phyloP scores from a whole-genome alignment of 2,329 filamentous ascomycete genomes.

The Sphaerostilbella broomeana region DNA sequence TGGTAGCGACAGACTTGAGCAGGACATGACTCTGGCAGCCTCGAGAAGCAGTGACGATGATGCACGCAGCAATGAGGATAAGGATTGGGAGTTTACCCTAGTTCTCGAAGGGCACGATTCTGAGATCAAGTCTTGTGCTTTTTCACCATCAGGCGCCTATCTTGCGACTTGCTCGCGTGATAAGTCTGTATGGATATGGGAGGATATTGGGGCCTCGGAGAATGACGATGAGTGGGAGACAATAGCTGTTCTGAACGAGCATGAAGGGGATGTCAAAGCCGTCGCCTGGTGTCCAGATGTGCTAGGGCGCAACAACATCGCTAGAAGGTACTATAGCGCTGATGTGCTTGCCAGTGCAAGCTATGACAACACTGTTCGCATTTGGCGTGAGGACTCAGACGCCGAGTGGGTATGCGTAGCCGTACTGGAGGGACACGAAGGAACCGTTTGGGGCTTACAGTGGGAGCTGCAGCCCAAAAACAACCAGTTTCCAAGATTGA shows the following conservation, averaged over 20 bases:
- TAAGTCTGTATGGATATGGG: slow-evolving; percentile 98
- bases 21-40: slow-evolving; percentile 31
- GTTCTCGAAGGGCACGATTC: slow-evolving; percentile 93
- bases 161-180: slow-evolving; percentile 88
- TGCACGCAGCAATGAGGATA: slow-evolving; percentile 48
- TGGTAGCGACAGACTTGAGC: slow-evolving; percentile 28
- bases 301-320: slow-evolving; percentile 35
- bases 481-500: slow-evolving; percentile 52
- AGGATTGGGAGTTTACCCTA: slow-evolving; percentile 89
- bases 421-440: slow-evolving; percentile 69
- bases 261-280: slow-evolving; percentile 91
- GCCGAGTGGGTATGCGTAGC: slow-evolving; percentile 87
- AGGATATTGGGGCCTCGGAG: slow-evolving; percentile 67
- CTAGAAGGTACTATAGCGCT: slow-evolving; percentile 43
- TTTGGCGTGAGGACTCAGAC: slow-evolving; percentile 87
- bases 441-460: slow-evolving; percentile 86
- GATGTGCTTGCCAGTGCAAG: slow-evolving; percentile 83
- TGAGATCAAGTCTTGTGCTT: slow-evolving; percentile 78
- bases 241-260: slow-evolving; percentile 87
- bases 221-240: slow-evolving; percentile 96
- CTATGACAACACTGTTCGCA: slow-evolving; percentile 84
- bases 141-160: slow-evolving; percentile 66
- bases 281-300: slow-evolving; percentile 83
- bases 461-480: slow-evolving; percentile 49
- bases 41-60: slow-evolving; percentile 8